phyloP scores from a whole-genome alignment of 345 rosid species.

The Eucalyptus marginata region DNA sequence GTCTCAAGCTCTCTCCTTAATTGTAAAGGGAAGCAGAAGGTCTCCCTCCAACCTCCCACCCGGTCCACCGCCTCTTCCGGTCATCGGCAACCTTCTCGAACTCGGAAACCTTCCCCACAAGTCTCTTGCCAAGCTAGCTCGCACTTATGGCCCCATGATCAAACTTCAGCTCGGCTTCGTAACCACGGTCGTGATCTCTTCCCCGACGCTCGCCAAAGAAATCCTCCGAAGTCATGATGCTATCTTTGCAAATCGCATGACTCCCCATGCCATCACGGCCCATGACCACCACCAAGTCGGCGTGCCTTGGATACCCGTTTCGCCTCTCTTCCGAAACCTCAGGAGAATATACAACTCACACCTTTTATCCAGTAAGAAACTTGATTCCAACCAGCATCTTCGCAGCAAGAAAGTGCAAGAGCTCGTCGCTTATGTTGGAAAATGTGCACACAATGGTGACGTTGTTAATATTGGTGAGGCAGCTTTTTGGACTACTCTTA shows the following conservation, averaged over 20 bases:
- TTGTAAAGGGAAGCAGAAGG: not conserved
- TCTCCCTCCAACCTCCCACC: not conserved
- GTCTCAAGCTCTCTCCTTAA: not conserved
- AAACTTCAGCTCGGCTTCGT: not conserved
- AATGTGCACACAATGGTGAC: not conserved
- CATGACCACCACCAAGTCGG: not conserved
- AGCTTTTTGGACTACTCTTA: constrained; percentile 5
- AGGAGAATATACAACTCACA: constrained; percentile 11
- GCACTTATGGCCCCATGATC: constrained; percentile 19
- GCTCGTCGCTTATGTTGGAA: not conserved
- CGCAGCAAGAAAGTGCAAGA: not conserved
- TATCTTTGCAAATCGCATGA: not conserved
- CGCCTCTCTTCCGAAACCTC: constrained; percentile 19
- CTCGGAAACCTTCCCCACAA: not conserved
- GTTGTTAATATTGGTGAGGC: not conserved
- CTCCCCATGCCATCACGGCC: not conserved
- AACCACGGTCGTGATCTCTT: not conserved
- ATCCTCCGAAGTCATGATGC: not conserved
- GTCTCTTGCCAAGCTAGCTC: constrained; percentile 9
- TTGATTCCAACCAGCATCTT: constrained; percentile 3
- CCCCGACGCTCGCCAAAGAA: not conserved
- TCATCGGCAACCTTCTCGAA: not conserved
- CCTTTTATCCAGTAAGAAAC: constrained; percentile 10
- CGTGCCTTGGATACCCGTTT: constrained; percentile 19
- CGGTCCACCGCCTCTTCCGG: not conserved